Conservation (phyloP, 805 yeast species). For the Monosporozyma solicola region DNA sequence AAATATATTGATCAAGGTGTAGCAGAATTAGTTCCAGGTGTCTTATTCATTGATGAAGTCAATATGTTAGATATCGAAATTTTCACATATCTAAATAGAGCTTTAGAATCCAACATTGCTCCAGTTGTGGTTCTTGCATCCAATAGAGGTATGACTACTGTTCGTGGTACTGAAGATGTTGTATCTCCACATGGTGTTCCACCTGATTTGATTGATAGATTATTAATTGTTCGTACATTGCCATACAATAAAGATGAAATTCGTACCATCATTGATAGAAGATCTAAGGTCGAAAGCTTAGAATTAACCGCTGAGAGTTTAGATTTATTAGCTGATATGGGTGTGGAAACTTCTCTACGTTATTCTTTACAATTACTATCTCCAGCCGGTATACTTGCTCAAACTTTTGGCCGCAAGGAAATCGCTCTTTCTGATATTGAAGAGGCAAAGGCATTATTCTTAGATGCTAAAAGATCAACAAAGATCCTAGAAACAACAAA, state of each 20-base stretch:
- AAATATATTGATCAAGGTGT: slow-evolving; percentile 97
- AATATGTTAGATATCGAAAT: slow-evolving; percentile 97
- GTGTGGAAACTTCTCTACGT: slow-evolving; percentile 72
- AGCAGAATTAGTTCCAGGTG: slow-evolving; percentile 97
- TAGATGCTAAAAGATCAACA: slow-evolving; percentile 80
- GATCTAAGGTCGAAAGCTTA: slow-evolving; percentile 71
- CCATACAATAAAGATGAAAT: slow-evolving; percentile 85
- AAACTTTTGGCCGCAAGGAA: slow-evolving; percentile 61
- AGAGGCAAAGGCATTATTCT: slow-evolving; percentile 71
- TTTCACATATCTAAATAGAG: slow-evolving; percentile 89
- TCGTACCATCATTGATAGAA: slow-evolving; percentile 66
- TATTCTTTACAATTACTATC: slow-evolving; percentile 86
- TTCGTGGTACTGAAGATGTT: slow-evolving; percentile 81
- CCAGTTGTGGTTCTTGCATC: slow-evolving; percentile 95
- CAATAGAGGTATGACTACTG: slow-evolving; percentile 85
- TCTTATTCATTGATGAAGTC: slow-evolving; percentile 93
- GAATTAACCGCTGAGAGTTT: slow-evolving; percentile 61
- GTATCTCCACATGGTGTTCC: slow-evolving; percentile 96
- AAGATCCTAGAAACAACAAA: slow-evolving; percentile 41
- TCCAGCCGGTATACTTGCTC: slow-evolving; percentile 80
- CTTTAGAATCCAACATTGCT: slow-evolving; percentile 83
- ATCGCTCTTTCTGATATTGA: slow-evolving; percentile 64
- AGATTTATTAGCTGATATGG: slow-evolving; percentile 62
- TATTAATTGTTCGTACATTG: slow-evolving; percentile 83
- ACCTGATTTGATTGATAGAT: slow-evolving; percentile 84